Evolutionary conservation across 2,329 filamentous ascomycete species (phyloP).

Genomic region (Colletotrichum caudatum): DNA sequence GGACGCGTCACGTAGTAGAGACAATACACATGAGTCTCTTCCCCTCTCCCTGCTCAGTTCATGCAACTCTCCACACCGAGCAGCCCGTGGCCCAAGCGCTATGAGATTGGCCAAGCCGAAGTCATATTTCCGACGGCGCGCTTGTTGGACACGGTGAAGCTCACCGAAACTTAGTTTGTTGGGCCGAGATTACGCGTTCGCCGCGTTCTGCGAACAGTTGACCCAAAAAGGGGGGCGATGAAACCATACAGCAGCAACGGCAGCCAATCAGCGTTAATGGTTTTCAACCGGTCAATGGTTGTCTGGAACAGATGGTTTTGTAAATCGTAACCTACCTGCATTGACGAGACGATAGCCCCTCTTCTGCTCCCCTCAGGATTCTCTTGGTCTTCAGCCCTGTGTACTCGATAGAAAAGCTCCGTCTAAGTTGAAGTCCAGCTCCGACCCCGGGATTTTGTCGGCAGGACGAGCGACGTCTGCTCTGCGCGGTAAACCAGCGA

Average conservation of each 20-base stretch:
- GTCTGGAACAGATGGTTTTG: neutral
- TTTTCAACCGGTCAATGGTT: neutral
- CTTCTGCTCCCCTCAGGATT: neutral
- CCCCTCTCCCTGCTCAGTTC: neutral
- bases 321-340: neutral
- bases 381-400: neutral
- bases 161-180: neutral
- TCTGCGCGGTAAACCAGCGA: neutral
- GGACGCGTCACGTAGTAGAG: neutral
- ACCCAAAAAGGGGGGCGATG: constrained; percentile 12
- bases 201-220: neutral
- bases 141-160: constrained; percentile 3
- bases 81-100: neutral
- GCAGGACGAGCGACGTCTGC: neutral
- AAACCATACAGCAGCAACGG: neutral
- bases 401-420: neutral
- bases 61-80: neutral
- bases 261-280: neutral
- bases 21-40: neutral
- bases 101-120: neutral
- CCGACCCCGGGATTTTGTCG: neutral
- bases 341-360: neutral
- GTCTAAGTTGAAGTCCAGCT: neutral
- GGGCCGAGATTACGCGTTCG: constrained; percentile 6
- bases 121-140: neutral